Percentiles rank a stretch among this genome's conserved stretches.
These are phyloP conservation scores for Penicillium sp. DNA, from an alignment of 2,329 filamentous ascomycete species.

Conservation along the genomic window DNA sequence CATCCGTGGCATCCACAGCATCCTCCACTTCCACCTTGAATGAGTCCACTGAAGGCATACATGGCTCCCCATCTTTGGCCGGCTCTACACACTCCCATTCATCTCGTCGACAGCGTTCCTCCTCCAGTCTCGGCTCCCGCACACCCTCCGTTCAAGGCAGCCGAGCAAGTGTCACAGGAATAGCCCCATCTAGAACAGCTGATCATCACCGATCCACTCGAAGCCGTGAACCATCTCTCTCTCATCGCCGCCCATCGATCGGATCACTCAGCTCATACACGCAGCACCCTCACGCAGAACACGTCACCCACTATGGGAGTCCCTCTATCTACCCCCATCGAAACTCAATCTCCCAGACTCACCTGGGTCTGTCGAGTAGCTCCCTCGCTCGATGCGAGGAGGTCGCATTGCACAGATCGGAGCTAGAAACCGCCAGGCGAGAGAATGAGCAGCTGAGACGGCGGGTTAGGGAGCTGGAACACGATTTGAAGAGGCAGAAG, in stretches of 20 bases:
- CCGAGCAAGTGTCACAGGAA: constrained; percentile 40
- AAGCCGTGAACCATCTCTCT: constrained; percentile 46
- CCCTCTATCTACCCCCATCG: constrained; percentile 32
- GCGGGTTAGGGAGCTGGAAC: constrained; percentile 47
- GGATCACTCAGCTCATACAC: constrained; percentile 31
- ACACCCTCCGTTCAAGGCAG: constrained; percentile 37
- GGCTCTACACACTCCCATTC: constrained; percentile 54
- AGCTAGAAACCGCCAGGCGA: constrained; percentile 45
- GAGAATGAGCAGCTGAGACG: constrained; percentile 49
- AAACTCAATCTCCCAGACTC: constrained; percentile 29
- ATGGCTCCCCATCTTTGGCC: constrained; percentile 43
- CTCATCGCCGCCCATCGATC: constrained; percentile 38
- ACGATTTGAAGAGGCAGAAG: constrained; percentile 34
- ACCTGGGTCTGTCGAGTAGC: constrained; percentile 28
- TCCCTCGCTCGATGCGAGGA: constrained; percentile 44
- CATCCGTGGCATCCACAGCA: constrained; percentile 61
- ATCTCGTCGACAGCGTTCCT: constrained; percentile 58
- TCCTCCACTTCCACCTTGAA: constrained; percentile 57
- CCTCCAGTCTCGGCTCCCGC: constrained; percentile 53
- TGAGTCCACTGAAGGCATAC: constrained; percentile 48
- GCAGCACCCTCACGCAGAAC: constrained; percentile 30
- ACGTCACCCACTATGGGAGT: constrained; percentile 24
- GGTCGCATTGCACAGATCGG: constrained; percentile 40
- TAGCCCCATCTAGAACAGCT: constrained; percentile 41
- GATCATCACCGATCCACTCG: constrained; percentile 31